phyloP scores from a whole-genome alignment of 768 basidiomycete species.

The Phanerochaete carnosa region DNA sequence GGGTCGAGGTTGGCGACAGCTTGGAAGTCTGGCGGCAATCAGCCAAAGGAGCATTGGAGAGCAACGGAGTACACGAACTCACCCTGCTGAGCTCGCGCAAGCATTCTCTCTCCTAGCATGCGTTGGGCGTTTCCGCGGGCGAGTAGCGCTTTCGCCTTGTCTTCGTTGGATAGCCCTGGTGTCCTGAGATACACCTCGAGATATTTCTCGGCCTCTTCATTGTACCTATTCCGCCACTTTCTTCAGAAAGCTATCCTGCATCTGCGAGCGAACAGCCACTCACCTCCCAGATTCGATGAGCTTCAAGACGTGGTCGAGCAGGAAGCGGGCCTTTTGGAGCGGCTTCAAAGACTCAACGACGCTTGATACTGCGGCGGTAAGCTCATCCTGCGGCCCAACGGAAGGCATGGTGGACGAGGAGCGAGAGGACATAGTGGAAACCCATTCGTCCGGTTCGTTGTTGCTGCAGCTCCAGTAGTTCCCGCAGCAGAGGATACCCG shows the following conservation, averaged over 20 bases:
- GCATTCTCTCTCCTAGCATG: slow-evolving; percentile 48
- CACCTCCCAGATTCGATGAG: slow-evolving; percentile 35
- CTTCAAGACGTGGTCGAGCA: slow-evolving; percentile 31
- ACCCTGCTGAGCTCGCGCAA: slow-evolving; percentile 62
- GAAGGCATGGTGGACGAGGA: slow-evolving; percentile 7
- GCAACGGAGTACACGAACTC: slow-evolving; percentile 11
- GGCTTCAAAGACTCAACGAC: slow-evolving; percentile 29
- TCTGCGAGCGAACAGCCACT: slow-evolving; percentile 8
- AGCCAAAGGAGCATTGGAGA: not conserved
- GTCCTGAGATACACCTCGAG: slow-evolving; percentile 64
- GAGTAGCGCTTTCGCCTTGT: slow-evolving; percentile 51
- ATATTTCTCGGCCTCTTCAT: slow-evolving; percentile 60
- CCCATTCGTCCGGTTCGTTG: slow-evolving; percentile 5
- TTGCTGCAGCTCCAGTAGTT: not conserved
- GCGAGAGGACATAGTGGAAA: slow-evolving; percentile 7
- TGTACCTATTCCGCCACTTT: slow-evolving; percentile 41
- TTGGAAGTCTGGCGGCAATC: slow-evolving; percentile 47
- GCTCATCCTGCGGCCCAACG: slow-evolving; percentile 27
- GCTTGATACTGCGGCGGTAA: slow-evolving; percentile 31
- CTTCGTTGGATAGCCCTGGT: slow-evolving; percentile 48
- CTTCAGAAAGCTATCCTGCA: not conserved
- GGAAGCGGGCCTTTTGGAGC: slow-evolving; percentile 29
- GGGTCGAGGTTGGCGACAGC: slow-evolving; percentile 59
- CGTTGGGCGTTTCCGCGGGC: slow-evolving; percentile 60
- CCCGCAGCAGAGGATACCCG: not conserved